Evolutionary conservation across 1,139 yeast species (phyloP).

Genomic region (Wickerhamomyces sp.): DNA sequence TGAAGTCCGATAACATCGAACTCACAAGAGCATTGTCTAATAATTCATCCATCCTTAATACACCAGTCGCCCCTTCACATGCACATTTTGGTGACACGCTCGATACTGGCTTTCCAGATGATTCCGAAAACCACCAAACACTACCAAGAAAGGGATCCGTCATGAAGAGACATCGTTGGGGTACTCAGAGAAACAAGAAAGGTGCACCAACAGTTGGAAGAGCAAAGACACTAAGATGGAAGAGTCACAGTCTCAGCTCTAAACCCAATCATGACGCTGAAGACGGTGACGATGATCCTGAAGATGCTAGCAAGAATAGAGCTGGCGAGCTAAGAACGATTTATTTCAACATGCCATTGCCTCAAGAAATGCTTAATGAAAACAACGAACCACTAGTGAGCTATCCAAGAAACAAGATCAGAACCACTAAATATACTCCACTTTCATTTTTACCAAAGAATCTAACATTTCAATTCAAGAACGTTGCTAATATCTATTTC

Average conservation of each 20-base stretch:
- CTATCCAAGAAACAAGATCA: conserved; percentile 84
- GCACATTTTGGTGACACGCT: conserved; percentile 15
- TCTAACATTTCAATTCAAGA: conserved; percentile 70
- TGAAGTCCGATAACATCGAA: conserved; percentile 13
- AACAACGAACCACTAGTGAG: conserved; percentile 51
- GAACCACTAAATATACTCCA: conserved; percentile 95
- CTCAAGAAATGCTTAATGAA: conserved; percentile 55
- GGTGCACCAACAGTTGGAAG: conserved; percentile 55
- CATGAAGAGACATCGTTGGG: conserved; percentile 84
- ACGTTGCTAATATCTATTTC: conserved; percentile 88
- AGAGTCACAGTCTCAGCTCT: conserved; percentile 11
- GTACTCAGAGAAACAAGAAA: conserved; percentile 73
- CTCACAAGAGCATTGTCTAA: conserved; percentile 14
- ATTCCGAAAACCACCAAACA: conserved; percentile 7
- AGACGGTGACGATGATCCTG: conserved; percentile 23
- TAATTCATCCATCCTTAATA: conserved; percentile 16
- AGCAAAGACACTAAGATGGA: conserved; percentile 36
- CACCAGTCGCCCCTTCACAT: conserved; percentile 15
- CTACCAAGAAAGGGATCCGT: conserved; percentile 22
- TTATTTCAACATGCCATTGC: conserved; percentile 66
- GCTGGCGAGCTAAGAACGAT: conserved; percentile 38
- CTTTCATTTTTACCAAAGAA: conserved; percentile 84
- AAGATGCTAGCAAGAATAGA: conserved; percentile 17
- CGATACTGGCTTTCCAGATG: conserved; percentile 2
- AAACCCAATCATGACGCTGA: conserved; percentile 13